Percentiles rank a stretch among this genome's conserved stretches.
phyloP scores from a whole-genome alignment of 2,329 filamentous ascomycete species.

The Sclerotinia subarctica region DNA sequence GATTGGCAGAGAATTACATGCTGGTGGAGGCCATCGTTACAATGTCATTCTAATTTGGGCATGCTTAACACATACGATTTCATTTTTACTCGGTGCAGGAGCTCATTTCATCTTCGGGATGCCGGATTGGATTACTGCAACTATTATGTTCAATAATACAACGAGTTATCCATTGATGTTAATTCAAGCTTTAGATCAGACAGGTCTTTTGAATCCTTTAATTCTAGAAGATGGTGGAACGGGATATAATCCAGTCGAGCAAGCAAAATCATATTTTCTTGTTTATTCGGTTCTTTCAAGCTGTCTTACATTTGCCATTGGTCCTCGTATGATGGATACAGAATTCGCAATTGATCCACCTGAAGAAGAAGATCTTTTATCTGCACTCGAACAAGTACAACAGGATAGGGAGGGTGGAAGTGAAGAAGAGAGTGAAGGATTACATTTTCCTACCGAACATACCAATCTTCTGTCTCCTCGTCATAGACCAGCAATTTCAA shows the following conservation, averaged over 20 bases:
- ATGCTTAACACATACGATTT: slow-evolving; percentile 41
- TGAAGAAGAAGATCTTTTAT: slow-evolving; percentile 26
- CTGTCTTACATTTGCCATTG: slow-evolving; percentile 61
- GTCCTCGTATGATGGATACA: slow-evolving; percentile 54
- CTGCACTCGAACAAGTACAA: slow-evolving; percentile 27
- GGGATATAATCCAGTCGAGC: slow-evolving; percentile 49
- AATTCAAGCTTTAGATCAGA: slow-evolving; percentile 39
- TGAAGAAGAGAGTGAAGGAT: slow-evolving; percentile 28
- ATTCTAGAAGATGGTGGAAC: slow-evolving; percentile 44
- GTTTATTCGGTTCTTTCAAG: slow-evolving; percentile 63
- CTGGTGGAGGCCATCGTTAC: slow-evolving; percentile 41
- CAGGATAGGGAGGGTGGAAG: slow-evolving; percentile 23
- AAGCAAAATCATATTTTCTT: slow-evolving; percentile 64
- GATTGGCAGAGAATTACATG: slow-evolving; percentile 44
- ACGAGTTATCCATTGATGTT: slow-evolving; percentile 48
- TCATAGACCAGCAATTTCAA: slow-evolving; percentile 10
- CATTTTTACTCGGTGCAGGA: slow-evolving; percentile 43
- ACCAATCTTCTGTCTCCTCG: slow-evolving; percentile 48
- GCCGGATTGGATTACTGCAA: slow-evolving; percentile 47
- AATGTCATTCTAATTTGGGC: slow-evolving; percentile 45
- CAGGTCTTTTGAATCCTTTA: slow-evolving; percentile 54
- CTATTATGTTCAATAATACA: slow-evolving; percentile 50
- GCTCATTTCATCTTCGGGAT: slow-evolving; percentile 42
- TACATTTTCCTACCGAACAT: slow-evolving; percentile 39
- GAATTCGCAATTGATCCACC: slow-evolving; percentile 41